Conservation (phyloP, 345 rosid genomes). For the Brassica juncea region DNA sequence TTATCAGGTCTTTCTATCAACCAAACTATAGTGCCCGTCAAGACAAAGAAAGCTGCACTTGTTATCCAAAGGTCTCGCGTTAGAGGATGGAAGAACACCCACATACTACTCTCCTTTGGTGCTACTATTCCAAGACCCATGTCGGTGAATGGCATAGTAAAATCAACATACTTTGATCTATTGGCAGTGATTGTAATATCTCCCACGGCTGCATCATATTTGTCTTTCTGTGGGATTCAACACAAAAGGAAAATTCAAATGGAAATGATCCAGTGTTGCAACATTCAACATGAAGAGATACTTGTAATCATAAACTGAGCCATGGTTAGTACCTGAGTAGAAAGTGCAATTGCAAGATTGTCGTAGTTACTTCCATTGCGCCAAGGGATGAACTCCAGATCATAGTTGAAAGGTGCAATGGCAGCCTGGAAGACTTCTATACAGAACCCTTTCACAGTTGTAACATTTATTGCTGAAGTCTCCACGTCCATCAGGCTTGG, state of each 20-base stretch:
- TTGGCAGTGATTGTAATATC: slow-evolving; percentile 46
- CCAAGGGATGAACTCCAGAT: slow-evolving; percentile 32
- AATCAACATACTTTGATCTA: slow-evolving; percentile 46
- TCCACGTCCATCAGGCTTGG: slow-evolving; percentile 21
- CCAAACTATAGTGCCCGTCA: slow-evolving; percentile 51
- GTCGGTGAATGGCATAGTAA: slow-evolving; percentile 49
- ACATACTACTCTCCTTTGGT: slow-evolving; percentile 36
- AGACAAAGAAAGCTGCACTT: slow-evolving; percentile 43
- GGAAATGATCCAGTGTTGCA: not conserved
- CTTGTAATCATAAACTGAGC: not conserved
- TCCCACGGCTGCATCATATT: slow-evolving; percentile 50
- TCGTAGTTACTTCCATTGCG: slow-evolving; percentile 27
- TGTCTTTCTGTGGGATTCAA: slow-evolving; percentile 32
- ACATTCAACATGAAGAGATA: not conserved
- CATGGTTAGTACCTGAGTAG: slow-evolving; percentile 27
- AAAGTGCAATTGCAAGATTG: slow-evolving; percentile 25
- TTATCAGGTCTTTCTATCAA: slow-evolving; percentile 51
- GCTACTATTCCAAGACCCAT: slow-evolving; percentile 52
- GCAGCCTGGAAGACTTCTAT: slow-evolving; percentile 31
- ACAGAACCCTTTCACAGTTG: slow-evolving; percentile 24
- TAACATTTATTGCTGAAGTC: not conserved
- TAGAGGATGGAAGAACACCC: slow-evolving; percentile 61
- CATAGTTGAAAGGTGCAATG: slow-evolving; percentile 27
- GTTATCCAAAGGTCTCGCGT: slow-evolving; percentile 52
- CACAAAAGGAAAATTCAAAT: not conserved